Percentiles rank a stretch among this genome's conserved stretches.
phyloP scores from a whole-genome alignment of 2,329 filamentous ascomycete genomes.

The Cryphonectria carpinicola region DNA sequence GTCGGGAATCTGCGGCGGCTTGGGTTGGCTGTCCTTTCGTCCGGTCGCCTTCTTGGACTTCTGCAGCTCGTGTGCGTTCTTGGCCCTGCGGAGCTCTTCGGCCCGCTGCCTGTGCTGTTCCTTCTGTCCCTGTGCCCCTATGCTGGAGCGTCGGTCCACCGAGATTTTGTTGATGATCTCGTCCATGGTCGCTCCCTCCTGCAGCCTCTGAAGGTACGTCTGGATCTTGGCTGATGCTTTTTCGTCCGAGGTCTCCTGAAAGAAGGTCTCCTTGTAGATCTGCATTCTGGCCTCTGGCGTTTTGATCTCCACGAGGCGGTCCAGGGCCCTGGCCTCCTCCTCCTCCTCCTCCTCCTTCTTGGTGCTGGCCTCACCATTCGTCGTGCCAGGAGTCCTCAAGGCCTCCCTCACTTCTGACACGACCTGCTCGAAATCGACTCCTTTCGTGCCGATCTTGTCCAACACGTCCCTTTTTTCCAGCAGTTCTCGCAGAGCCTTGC shows the following conservation, averaged over 20 bases:
- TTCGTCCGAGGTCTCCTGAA: slow-evolving; percentile 28
- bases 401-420: slow-evolving; percentile 29
- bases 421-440: slow-evolving; percentile 29
- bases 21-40: slow-evolving; percentile 23
- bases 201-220: slow-evolving; percentile 35
- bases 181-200: slow-evolving; percentile 33
- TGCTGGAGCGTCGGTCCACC: slow-evolving; percentile 32
- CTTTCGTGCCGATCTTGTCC: slow-evolving; percentile 26
- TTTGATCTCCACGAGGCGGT: slow-evolving; percentile 29
- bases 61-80: slow-evolving; percentile 35
- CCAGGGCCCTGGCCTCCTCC: slow-evolving; percentile 21
- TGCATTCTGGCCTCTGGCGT: slow-evolving; percentile 27
- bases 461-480: slow-evolving; percentile 23
- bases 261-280: slow-evolving; percentile 34
- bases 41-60: slow-evolving; percentile 34
- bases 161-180: slow-evolving; percentile 35
- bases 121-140: slow-evolving; percentile 32
- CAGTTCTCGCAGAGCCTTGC: slow-evolving; percentile 32
- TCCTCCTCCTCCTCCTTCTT: background rate
- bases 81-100: slow-evolving; percentile 34
- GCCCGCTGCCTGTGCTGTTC: slow-evolving; percentile 37
- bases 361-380: slow-evolving; percentile 10
- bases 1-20: slow-evolving; percentile 29
- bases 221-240: slow-evolving; percentile 31
- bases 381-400: background rate